phyloP scores from a whole-genome alignment of 2,329 filamentous ascomycete genomes.

The Zymoseptoria passerinii region DNA sequence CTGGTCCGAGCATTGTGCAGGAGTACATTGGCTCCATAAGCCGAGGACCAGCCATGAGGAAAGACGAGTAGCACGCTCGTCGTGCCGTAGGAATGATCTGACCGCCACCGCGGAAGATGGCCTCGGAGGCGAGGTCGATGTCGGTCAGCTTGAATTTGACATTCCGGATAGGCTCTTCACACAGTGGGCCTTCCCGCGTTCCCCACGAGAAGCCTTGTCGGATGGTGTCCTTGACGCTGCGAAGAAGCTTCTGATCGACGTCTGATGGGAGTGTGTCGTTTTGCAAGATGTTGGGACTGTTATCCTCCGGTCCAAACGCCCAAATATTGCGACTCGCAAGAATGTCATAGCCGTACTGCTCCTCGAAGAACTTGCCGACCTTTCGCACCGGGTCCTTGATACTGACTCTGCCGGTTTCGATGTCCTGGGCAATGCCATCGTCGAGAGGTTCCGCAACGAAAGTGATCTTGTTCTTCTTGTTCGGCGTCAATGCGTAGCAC shows the following conservation, averaged over 20 bases:
- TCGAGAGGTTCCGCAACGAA: slow-evolving; percentile 97
- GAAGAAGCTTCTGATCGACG: slow-evolving; percentile 85
- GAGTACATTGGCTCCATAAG: slow-evolving; percentile 96
- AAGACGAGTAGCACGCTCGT: slow-evolving; percentile 87
- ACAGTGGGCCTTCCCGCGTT: slow-evolving; percentile 86
- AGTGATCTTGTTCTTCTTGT: slow-evolving; percentile 99
- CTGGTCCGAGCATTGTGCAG: slow-evolving; percentile 85
- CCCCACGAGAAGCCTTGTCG: slow-evolving; percentile 97
- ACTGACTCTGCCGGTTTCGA: slow-evolving; percentile 80
- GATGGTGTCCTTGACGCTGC: slow-evolving; percentile 82
- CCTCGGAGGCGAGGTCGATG: slow-evolving; percentile 73
- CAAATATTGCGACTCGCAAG: slow-evolving; percentile 91
- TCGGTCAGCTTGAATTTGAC: slow-evolving; percentile 96
- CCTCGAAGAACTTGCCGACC: slow-evolving; percentile 94
- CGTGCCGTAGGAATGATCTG: slow-evolving; percentile 95
- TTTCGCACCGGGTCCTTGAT: slow-evolving; percentile 90
- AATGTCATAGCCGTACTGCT: slow-evolving; percentile 94
- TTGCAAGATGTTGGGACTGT: slow-evolving; percentile 88
- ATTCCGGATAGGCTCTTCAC: slow-evolving; percentile 98
- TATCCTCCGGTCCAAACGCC: slow-evolving; percentile 95
- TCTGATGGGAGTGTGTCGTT: slow-evolving; percentile 93
- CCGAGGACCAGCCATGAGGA: slow-evolving; percentile 91
- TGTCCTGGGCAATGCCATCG: slow-evolving; percentile 88
- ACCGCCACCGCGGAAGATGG: slow-evolving; percentile 89
- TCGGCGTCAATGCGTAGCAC: slow-evolving; percentile 94